Evolutionary conservation across 306 rosid genomes (phyloP).

Genomic region (Fragaria nilgerrensis): DNA sequence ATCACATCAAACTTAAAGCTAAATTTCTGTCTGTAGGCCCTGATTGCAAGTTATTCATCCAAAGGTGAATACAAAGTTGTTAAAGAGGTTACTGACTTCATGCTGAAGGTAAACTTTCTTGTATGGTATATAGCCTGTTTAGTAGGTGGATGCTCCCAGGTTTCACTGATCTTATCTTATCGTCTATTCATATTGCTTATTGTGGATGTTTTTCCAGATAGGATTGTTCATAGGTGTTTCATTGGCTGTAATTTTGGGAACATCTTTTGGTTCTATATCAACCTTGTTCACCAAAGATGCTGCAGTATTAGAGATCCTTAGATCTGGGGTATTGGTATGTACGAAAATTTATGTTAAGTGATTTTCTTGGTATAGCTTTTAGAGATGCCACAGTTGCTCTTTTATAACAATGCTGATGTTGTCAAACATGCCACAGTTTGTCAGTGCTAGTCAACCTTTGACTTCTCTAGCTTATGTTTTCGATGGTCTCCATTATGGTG

Average conservation of each 20-base stretch:
- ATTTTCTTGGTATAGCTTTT: constrained; percentile 10
- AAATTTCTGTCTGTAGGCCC: constrained; percentile 53
- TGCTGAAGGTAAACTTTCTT: constrained; percentile 45
- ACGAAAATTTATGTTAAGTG: constrained; percentile 12
- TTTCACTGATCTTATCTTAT: background rate
- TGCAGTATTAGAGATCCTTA: constrained; percentile 70
- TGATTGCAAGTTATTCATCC: constrained; percentile 80
- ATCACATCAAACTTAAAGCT: background rate
- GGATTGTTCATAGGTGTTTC: constrained; percentile 68
- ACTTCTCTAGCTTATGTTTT: constrained; percentile 81
- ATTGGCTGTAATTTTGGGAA: constrained; percentile 67
- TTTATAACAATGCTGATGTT: constrained; percentile 19
- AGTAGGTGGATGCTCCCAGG: background rate
- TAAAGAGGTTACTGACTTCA: constrained; percentile 62
- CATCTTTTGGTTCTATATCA: constrained; percentile 77
- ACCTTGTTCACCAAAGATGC: constrained; percentile 78
- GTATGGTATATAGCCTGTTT: background rate
- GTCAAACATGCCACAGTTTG: constrained; percentile 52
- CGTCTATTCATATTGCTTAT: background rate
- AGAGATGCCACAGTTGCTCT: background rate
- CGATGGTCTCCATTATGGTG: constrained; percentile 91
- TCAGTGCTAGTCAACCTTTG: constrained; percentile 92
- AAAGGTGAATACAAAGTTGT: constrained; percentile 72
- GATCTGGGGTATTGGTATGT: constrained; percentile 75
- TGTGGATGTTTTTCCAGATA: constrained; percentile 49